A percentile compares a stretch with the other conserved stretches of the same genome.
phyloP scores from a whole-genome alignment of 345 rosid species.

The Camelina sativa region DNA sequence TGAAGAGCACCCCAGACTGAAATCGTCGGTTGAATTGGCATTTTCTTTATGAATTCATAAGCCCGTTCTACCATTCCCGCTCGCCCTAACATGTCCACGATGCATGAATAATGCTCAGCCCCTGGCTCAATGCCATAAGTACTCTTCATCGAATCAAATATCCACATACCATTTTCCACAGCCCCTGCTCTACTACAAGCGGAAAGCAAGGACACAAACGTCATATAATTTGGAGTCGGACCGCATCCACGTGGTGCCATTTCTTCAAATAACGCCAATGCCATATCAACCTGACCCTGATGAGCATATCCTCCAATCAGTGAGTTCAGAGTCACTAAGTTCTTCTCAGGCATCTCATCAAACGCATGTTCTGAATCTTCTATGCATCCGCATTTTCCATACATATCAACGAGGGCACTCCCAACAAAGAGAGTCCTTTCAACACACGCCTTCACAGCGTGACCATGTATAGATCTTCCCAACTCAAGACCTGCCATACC shows the following conservation, averaged over 20 bases:
- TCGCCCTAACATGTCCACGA: constrained; percentile 82
- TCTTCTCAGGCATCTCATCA: constrained; percentile 61
- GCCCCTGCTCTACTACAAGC: constrained; percentile 89
- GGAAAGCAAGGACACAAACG: constrained; percentile 73
- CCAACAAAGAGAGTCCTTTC: constrained; percentile 69
- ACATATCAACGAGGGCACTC: constrained; percentile 85
- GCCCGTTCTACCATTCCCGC: constrained; percentile 81
- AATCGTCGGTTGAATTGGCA: constrained; percentile 72
- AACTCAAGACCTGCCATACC: constrained; percentile 68
- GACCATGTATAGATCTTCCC: constrained; percentile 73
- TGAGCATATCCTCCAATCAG: constrained; percentile 79
- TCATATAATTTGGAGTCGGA: constrained; percentile 66
- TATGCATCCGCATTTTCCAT: constrained; percentile 89
- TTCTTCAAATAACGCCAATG: constrained; percentile 61
- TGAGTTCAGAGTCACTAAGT: constrained; percentile 78
- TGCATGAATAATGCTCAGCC: constrained; percentile 80
- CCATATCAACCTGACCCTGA: constrained; percentile 68
- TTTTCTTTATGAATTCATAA: constrained; percentile 58
- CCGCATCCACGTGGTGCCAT: constrained; percentile 49
- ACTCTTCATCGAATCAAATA: constrained; percentile 68
- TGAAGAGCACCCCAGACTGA: constrained; percentile 92
- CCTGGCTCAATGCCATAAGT: constrained; percentile 65
- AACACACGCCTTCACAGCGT: constrained; percentile 71
- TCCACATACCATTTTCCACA: constrained; percentile 63
- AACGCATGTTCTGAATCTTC: constrained; percentile 63